phyloP scores from a whole-genome alignment of 2,329 filamentous ascomycete species.

The Dactylellina cionopaga region DNA sequence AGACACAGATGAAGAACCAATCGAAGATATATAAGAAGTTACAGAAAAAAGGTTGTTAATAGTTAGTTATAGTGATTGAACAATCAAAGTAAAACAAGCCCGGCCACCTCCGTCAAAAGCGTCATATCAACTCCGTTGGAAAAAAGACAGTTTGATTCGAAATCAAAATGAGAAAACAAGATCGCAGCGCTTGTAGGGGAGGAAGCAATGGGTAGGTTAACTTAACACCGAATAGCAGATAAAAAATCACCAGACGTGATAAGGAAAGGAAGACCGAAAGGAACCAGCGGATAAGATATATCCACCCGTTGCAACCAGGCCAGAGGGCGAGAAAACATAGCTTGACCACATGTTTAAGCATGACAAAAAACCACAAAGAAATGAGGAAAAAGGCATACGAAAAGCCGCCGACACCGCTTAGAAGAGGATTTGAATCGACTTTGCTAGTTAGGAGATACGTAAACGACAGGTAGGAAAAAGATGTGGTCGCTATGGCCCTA shows the following conservation, averaged over 20 bases:
- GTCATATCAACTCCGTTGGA: slow-evolving; percentile 26
- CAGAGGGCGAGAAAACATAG: slow-evolving; percentile 53
- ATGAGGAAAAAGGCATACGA: slow-evolving; percentile 8
- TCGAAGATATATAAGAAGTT: neutral
- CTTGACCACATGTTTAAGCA: slow-evolving; percentile 25
- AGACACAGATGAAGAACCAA: neutral
- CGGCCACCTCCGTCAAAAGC: neutral
- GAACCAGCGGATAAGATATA: slow-evolving; percentile 16
- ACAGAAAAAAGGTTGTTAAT: slow-evolving; percentile 8
- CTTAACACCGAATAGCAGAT: slow-evolving; percentile 17
- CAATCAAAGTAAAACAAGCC: neutral
- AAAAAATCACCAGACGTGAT: slow-evolving; percentile 33
- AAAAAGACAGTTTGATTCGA: neutral
- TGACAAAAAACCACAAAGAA: slow-evolving; percentile 14
- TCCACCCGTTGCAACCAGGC: slow-evolving; percentile 13
- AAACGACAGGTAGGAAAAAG: slow-evolving; percentile 35
- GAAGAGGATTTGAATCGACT: slow-evolving; percentile 29
- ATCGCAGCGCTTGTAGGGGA: slow-evolving; percentile 14
- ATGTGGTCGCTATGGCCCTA: slow-evolving; percentile 53
- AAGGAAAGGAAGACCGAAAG: slow-evolving; percentile 41
- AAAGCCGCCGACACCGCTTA: slow-evolving; percentile 29
- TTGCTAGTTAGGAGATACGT: slow-evolving; percentile 30
- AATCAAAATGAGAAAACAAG: slow-evolving; percentile 6
- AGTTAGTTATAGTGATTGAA: too few relatives aligned
- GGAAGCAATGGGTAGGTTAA: neutral